Base-by-base conservation (phyloP, 164 flowering plant genomes). In the Tinospora cordifolia region DNA sequence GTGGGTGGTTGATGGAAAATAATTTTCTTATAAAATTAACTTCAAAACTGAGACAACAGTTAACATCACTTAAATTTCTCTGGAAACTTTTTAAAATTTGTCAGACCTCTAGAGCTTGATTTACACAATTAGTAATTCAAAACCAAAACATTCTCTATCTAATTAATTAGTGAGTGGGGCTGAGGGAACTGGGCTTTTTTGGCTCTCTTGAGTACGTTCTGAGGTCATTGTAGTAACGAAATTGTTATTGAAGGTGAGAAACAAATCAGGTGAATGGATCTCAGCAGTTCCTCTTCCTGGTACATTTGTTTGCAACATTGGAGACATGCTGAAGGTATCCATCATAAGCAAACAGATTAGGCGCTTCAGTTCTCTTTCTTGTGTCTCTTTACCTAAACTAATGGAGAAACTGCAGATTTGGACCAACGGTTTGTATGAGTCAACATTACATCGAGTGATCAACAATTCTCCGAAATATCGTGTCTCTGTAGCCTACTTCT, bases 261-360 rank as follows among this genome's bases (percentile, higher is more conserved):
- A 93, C 82, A 73, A 54, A 34, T 83, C 87, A 25, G 98, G 96
- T 58, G 96, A 93, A 68, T 91, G 96, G 97, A 86, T 93, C 74
- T 87, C 87, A 70, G 97, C 96, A 22, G 79, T 76, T 57, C 97
- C 98, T 1, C 79, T 90, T 65, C 89, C 97, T n/a, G 97, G 97
- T 47, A 84, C 97, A 59, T 91, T 93, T 82, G 94, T 93, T 34
- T 91, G 98, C 86, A 93, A 91, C 85, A 93, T 91, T 25, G 97
- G 97, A 22, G 97, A 93, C 82, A 93, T 93, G 98, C 82, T 93
- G 25, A 90, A 93, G 95, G 97, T 93, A 79, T 70, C 22, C 6
- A 69, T 58, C 62, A 30, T 10, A 41, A 3, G 39, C 69, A 11
- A 5, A 22, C 8, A 22, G 11, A 46, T 0, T 66, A 15, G 30